phyloP scores from a whole-genome alignment of 139 green algal genomes.

The Chlamydomonas sp. region DNA sequence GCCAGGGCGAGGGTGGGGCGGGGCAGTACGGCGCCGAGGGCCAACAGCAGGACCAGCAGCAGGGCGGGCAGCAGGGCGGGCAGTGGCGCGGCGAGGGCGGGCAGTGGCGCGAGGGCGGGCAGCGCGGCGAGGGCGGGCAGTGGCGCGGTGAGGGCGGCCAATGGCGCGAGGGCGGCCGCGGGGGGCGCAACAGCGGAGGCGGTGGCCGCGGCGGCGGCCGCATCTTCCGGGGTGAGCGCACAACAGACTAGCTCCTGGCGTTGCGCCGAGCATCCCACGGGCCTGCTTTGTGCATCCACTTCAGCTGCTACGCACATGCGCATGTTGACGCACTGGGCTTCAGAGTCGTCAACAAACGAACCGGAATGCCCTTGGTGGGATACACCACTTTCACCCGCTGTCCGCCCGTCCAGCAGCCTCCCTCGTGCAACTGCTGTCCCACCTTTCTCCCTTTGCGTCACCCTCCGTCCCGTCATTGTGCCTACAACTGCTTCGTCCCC shows the following conservation, averaged over 20 bases:
- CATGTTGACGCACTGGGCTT: too few species aligned
- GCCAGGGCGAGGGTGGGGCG: background rate
- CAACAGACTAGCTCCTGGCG: background rate
- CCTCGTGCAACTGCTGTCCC: background rate
- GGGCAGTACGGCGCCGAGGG: background rate
- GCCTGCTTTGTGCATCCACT: too few species aligned
- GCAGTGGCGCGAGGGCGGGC: background rate
- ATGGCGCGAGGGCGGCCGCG: background rate
- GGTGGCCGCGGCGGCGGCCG: background rate
- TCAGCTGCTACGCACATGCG: too few species aligned
- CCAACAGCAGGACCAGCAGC: background rate
- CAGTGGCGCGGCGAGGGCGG: constrained; percentile 3
- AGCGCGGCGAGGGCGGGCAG: background rate
- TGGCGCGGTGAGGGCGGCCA: background rate
- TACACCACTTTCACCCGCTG: too few species aligned
- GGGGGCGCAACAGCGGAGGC: background rate
- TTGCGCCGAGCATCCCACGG: background rate
- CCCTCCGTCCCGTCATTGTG: background rate
- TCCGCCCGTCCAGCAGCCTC: too few species aligned
- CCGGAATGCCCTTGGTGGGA: too few species aligned
- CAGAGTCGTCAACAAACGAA: too few species aligned
- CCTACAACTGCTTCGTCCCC: background rate
- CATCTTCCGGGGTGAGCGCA: background rate
- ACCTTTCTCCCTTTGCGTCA: background rate
- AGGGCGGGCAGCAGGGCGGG: background rate